Conservation (phyloP, 352 stramenopile species). For the Saprolegnia diclina region DNA sequence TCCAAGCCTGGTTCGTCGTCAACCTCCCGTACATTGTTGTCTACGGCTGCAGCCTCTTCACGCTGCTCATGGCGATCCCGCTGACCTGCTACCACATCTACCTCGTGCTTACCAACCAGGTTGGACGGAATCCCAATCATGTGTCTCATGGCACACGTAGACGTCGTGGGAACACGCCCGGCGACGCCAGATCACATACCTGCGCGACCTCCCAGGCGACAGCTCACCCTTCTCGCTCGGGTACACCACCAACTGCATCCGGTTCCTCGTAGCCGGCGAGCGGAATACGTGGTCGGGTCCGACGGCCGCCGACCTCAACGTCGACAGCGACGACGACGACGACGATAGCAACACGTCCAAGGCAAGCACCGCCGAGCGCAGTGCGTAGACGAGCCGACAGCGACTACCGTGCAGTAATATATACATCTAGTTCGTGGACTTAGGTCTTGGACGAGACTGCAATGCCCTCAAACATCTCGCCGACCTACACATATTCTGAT, state of each 20-base stretch:
- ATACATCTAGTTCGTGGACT: not conserved
- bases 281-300: conserved; percentile 44
- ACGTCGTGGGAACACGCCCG: conserved; percentile 75
- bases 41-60: conserved; percentile 52
- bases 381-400: no score
- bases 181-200: conserved; percentile 64
- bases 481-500: conserved; percentile 1
- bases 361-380: no score
- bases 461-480: conserved; percentile 22
- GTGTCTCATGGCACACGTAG: conserved; percentile 22
- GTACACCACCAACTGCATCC: conserved; percentile 50
- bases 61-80: conserved; percentile 50
- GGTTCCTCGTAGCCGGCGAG: conserved; percentile 45
- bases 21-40: conserved; percentile 62
- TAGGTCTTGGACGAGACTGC: conserved; percentile 1
- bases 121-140: not conserved
- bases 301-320: not conserved
- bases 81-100: conserved; percentile 64
- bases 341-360: not conserved
- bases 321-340: not conserved
- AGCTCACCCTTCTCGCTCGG: conserved; percentile 61
- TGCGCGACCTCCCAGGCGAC: conserved; percentile 50
- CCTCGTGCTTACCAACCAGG: conserved; percentile 66
- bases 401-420: not conserved
- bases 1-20: conserved; percentile 68